Evolutionary conservation across 148 eudicot species (phyloP), one percentile per base, ranked within the genome.

Genomic region (Diospyros lotus): DNA sequence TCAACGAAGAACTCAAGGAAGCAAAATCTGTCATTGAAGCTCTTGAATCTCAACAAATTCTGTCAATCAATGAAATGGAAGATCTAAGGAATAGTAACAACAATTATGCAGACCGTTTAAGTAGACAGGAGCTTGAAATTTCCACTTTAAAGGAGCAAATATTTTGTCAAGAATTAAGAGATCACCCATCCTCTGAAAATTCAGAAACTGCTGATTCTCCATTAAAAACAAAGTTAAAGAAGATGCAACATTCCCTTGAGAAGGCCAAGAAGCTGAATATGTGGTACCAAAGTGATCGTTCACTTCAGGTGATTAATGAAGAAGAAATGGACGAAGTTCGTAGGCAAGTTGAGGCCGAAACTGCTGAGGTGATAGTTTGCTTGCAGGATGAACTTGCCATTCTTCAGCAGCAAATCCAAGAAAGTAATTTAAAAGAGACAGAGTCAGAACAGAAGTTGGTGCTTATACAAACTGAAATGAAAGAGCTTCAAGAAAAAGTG

Each of bases 361-460:
- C 99, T 73, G 99, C 98, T 67, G 91, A 91, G 76, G 99, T 93
- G 74, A 95, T 95, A 66, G 89, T 95, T 67, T 89, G 89, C 88
- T 77, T 95, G 89, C 98, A 95, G 80, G 99, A 91, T 80, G 97
- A 95, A 79, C 91, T 95, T 62, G 78, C 85, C 61, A 75, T 74
- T 78, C 90, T 95, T 82, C 98, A 95, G 78, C 90, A 88, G 72
- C 88, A 87, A 67, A 87, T 89, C 65, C 82, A 88, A 39, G 91
- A 87, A 18, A 80, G 93, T 75, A 86, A 73, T 48, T 55, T 59
- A 76, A 93, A 80, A 82, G 93, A 89, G 87, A 80, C 61, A 66
- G 87, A 89, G 73, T 72, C 90, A 8, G 81, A 88, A 64, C 86
- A 79, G 62, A 85, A 67, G 71, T 63, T 88, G 75, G 69, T 55